Evolutionary conservation across 352 stramenopile species (phyloP).

Genomic region (Thraustochytrium sp.): DNA sequence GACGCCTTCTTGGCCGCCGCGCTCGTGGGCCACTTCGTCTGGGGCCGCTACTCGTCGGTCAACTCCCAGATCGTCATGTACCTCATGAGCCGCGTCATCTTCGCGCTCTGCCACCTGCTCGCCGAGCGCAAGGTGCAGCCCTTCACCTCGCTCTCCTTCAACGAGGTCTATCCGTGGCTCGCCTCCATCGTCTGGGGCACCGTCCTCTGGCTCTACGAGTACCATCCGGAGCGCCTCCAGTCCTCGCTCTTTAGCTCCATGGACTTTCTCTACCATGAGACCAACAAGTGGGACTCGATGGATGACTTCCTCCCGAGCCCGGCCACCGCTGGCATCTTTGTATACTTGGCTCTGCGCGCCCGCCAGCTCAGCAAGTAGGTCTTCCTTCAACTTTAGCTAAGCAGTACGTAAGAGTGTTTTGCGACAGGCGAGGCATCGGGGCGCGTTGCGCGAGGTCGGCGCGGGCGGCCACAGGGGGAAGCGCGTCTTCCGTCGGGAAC

Average conservation of each 20-base stretch:
- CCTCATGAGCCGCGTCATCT: slow-evolving; percentile 66
- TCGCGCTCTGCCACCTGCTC: slow-evolving; percentile 62
- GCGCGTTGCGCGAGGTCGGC: no score
- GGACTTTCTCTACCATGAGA: slow-evolving; percentile 78
- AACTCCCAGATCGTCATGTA: slow-evolving; percentile 85
- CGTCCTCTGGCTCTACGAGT: slow-evolving; percentile 80
- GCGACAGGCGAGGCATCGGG: no score
- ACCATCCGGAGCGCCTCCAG: slow-evolving; percentile 66
- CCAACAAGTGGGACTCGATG: slow-evolving; percentile 64
- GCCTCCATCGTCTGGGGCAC: slow-evolving; percentile 66
- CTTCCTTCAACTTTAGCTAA: no score
- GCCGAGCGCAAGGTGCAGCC: slow-evolving; percentile 62
- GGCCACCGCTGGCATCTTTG: slow-evolving; percentile 60
- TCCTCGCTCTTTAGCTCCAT: slow-evolving; percentile 73
- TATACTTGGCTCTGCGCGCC: slow-evolving; percentile 16
- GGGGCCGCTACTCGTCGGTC: slow-evolving; percentile 71
- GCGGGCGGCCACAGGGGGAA: no score
- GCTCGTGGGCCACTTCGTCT: slow-evolving; percentile 60
- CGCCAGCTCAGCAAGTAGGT: no score
- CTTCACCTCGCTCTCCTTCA: slow-evolving; percentile 64
- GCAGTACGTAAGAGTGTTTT: no score
- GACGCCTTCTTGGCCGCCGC: background rate
- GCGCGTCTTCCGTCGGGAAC: no score
- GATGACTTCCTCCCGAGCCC: slow-evolving; percentile 71
- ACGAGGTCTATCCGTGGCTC: slow-evolving; percentile 67